These are phyloP conservation scores for Bolboschoenoplectus hybrid DNA, from an alignment of 202 grass and related monocot species.

Conservation along the genomic window DNA sequence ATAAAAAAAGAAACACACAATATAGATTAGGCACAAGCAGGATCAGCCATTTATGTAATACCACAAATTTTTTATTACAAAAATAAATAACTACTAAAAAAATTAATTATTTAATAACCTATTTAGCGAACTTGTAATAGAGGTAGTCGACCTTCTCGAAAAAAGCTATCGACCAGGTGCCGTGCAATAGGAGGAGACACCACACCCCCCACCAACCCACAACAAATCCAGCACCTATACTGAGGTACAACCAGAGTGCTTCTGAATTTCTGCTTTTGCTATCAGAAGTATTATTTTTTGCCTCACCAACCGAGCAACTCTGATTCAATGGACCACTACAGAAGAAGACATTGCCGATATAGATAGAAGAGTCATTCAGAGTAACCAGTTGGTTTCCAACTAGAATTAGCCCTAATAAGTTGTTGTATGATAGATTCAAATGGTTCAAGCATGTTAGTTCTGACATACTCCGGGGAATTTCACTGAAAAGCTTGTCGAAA, in stretches of 20 bases:
- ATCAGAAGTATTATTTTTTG: background rate
- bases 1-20: too few relatives aligned
- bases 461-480: constrained; percentile 34
- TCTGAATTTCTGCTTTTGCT: background rate
- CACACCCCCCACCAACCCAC: constrained; percentile 7
- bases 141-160: background rate
- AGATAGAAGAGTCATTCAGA: constrained; percentile 37
- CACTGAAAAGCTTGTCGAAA: constrained; percentile 20
- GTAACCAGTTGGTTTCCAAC: constrained; percentile 41
- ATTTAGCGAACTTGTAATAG: too few relatives aligned
- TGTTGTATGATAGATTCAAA: constrained; percentile 43
- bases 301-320: constrained; percentile 22
- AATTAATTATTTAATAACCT: too few relatives aligned
- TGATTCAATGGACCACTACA: constrained; percentile 21
- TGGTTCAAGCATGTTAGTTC: background rate
- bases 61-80: too few relatives aligned
- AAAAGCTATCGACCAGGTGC: background rate
- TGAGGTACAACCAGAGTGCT: background rate
- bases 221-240: constrained; percentile 3
- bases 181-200: background rate
- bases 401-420: constrained; percentile 11
- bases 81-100: too few relatives aligned
- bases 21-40: too few relatives aligned
- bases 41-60: too few relatives aligned
- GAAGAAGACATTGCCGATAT: constrained; percentile 41